Conservation (phyloP, 2,329 filamentous ascomycete genomes). For the Chaetomiaceae sp. region DNA sequence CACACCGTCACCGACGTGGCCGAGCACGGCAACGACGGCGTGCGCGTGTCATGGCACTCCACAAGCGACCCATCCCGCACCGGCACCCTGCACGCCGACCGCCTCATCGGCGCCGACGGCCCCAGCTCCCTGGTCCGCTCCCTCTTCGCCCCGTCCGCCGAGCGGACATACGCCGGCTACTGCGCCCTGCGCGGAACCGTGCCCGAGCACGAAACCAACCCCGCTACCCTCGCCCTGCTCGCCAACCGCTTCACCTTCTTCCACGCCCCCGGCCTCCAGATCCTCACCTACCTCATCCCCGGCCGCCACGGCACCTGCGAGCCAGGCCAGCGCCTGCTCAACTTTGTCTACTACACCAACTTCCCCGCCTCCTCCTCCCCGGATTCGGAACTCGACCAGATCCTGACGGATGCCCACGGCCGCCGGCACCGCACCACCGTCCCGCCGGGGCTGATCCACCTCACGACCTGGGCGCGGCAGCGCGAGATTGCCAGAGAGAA, state of each 20-base stretch:
- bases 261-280: slow-evolving; percentile 36
- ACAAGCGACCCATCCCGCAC: slow-evolving; percentile 29
- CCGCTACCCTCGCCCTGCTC: slow-evolving; percentile 32
- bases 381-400: slow-evolving; percentile 31
- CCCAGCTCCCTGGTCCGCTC: slow-evolving; percentile 37
- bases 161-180: slow-evolving; percentile 37
- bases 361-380: slow-evolving; percentile 34
- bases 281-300: slow-evolving; percentile 41
- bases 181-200: slow-evolving; percentile 41
- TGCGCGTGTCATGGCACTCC: slow-evolving; percentile 32
- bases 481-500: slow-evolving; percentile 29
- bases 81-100: slow-evolving; percentile 32
- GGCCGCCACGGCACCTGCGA: slow-evolving; percentile 36
- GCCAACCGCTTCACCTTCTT: slow-evolving; percentile 39
- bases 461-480: slow-evolving; percentile 35
- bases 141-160: slow-evolving; percentile 29
- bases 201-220: slow-evolving; percentile 35
- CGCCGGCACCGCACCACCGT: slow-evolving; percentile 34
- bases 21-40: slow-evolving; percentile 25
- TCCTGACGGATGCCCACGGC: slow-evolving; percentile 35
- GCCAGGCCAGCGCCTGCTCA: slow-evolving; percentile 38
- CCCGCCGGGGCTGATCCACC: slow-evolving; percentile 33
- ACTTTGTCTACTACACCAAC: slow-evolving; percentile 45
- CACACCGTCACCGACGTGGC: slow-evolving; percentile 31
- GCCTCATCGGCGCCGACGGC: slow-evolving; percentile 43